Percentiles rank a stretch among this genome's conserved stretches.
phyloP scores from a whole-genome alignment of 345 rosid species.

The Eucalyptus pauciflora region DNA sequence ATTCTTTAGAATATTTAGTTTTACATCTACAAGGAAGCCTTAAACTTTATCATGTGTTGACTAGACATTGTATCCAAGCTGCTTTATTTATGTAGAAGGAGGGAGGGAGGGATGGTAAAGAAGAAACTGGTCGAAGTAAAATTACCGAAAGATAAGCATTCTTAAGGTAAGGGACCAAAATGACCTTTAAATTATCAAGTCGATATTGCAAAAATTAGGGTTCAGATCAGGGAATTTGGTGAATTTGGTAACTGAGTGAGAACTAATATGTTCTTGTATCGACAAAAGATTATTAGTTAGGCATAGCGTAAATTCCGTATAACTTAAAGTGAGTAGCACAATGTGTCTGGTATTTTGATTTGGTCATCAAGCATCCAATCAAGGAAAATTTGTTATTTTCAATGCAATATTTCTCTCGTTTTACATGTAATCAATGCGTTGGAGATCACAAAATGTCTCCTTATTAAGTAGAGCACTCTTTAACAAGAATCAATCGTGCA shows the following conservation, averaged over 20 bases:
- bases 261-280: background rate
- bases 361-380: background rate
- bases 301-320: background rate
- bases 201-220: background rate
- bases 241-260: background rate
- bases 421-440: background rate
- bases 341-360: background rate
- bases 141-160: background rate
- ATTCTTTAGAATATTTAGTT: background rate
- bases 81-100: background rate
- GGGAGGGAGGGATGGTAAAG: background rate
- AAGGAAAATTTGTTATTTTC: background rate
- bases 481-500: background rate
- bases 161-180: background rate
- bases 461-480: background rate
- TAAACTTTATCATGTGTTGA: background rate
- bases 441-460: background rate
- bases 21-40: background rate
- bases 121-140: background rate
- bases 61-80: background rate
- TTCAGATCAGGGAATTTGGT: background rate
- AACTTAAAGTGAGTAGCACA: background rate
- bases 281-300: background rate
- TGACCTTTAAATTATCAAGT: background rate
- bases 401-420: background rate